Evolutionary conservation across 805 yeast genomes (phyloP).

Genomic region (Candida jianshihensis): DNA sequence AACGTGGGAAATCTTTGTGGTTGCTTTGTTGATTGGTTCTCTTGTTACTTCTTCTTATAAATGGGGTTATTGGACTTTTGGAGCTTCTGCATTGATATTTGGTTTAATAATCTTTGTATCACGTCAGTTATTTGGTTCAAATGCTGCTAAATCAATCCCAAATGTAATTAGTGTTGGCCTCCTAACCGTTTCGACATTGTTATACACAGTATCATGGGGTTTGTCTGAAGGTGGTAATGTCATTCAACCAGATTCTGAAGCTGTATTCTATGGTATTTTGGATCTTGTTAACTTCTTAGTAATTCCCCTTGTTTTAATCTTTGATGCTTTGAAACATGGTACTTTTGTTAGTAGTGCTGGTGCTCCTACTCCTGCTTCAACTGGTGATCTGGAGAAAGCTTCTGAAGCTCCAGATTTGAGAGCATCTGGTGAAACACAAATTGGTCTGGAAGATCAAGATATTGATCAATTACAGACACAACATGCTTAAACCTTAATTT

Average conservation of each 20-base stretch:
- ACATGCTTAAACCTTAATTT: too few species aligned
- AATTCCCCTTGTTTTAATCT: constrained; percentile 30
- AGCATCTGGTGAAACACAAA: constrained; percentile 30
- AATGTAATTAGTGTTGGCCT: constrained; percentile 16
- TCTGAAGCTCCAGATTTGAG: constrained; percentile 18
- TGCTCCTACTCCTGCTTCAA: constrained; percentile 2
- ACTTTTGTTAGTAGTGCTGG: constrained; percentile 8
- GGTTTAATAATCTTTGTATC: constrained; percentile 24
- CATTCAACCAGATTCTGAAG: constrained; percentile 47
- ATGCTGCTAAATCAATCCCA: constrained; percentile 5
- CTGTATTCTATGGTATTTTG: constrained; percentile 46
- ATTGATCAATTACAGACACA: not conserved
- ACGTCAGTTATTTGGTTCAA: constrained; percentile 21
- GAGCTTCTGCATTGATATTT: constrained; percentile 35
- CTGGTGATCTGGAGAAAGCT: constrained; percentile 13
- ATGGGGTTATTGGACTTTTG: constrained; percentile 65
- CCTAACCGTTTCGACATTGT: constrained; percentile 30
- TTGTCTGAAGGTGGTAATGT: constrained; percentile 49
- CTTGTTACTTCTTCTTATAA: constrained; percentile 50
- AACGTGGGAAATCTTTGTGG: constrained; percentile 41
- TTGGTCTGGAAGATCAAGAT: constrained; percentile 3
- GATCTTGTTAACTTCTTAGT: constrained; percentile 37
- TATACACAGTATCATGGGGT: constrained; percentile 45
- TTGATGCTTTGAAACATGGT: constrained; percentile 16
- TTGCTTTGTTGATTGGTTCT: constrained; percentile 50